Conservation (phyloP, 768 basidiomycete genomes). For the Lyophyllum semitale region DNA sequence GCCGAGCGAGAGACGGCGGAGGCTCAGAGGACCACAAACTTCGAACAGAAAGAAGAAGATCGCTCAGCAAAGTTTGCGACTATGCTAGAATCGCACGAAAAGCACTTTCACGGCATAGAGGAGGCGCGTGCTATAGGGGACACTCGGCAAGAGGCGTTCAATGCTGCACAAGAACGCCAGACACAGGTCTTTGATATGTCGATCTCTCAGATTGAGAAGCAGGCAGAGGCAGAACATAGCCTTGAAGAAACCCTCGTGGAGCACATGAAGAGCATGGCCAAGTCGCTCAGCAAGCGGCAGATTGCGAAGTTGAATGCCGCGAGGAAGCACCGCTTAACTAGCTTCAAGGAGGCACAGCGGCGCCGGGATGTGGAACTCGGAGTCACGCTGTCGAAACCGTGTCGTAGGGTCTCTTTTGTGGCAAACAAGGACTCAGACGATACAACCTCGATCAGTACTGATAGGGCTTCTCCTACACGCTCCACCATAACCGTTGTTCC, state of each 20-base stretch:
- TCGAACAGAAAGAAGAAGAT: neutral
- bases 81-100: neutral
- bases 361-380: neutral
- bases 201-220: neutral
- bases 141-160: neutral
- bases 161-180: neutral
- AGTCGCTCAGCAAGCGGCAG: constrained; percentile 1
- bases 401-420: no score
- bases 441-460: no score
- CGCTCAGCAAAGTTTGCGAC: neutral
- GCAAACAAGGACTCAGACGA: no score
- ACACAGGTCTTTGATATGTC: neutral
- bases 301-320: neutral
- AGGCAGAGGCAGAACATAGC: neutral
- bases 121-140: neutral
- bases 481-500: no score
- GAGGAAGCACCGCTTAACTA: neutral
- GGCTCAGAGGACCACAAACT: neutral
- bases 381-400: neutral
- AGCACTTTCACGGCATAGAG: neutral
- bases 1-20: neutral
- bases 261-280: neutral
- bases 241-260: neutral
- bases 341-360: neutral
- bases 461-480: no score